Evolutionary conservation across 495 filamentous ascomycete species (phyloP).

Genomic region (Xylaria castorea): DNA sequence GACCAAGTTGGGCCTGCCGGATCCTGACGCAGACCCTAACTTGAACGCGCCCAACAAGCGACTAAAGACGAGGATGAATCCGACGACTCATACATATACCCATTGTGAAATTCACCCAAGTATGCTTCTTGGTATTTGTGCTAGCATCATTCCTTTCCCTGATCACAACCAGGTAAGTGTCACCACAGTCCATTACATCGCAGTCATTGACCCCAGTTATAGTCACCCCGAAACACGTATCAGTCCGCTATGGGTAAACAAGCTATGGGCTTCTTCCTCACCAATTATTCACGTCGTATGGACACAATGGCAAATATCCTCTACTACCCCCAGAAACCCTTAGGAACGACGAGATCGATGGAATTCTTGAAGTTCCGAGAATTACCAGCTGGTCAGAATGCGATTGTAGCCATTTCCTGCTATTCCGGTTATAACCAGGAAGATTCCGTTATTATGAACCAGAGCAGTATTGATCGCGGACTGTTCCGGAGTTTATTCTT

Average conservation of each 20-base stretch:
- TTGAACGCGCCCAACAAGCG: constrained; percentile 66
- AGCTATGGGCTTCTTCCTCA: constrained; percentile 98
- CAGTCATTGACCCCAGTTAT: constrained; percentile 21
- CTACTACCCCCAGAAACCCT: constrained; percentile 97
- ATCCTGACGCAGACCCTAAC: constrained; percentile 53
- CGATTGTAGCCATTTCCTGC: constrained; percentile 94
- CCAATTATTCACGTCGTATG: constrained; percentile 95
- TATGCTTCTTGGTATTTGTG: constrained; percentile 98
- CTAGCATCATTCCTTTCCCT: constrained; percentile 98
- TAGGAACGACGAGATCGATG: constrained; percentile 97
- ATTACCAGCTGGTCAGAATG: constrained; percentile 95
- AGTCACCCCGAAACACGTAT: constrained; percentile 97
- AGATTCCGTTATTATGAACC: constrained; percentile 99
- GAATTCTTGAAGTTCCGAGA: constrained; percentile 98
- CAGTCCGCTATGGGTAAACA: constrained; percentile 99
- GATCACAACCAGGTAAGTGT: constrained; percentile 87
- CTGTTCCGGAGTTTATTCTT: constrained; percentile 98
- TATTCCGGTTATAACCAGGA: constrained; percentile 99
- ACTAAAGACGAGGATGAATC: constrained; percentile 82
- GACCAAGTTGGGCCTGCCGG: constrained; percentile 48
- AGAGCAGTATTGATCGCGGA: constrained; percentile 96
- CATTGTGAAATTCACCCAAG: constrained; percentile 99
- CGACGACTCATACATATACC: constrained; percentile 85
- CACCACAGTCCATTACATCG: not conserved
- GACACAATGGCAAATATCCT: constrained; percentile 99